These are phyloP conservation scores for Platismatia glauca DNA, from an alignment of 495 filamentous ascomycete genomes.

Conservation along the genomic window DNA sequence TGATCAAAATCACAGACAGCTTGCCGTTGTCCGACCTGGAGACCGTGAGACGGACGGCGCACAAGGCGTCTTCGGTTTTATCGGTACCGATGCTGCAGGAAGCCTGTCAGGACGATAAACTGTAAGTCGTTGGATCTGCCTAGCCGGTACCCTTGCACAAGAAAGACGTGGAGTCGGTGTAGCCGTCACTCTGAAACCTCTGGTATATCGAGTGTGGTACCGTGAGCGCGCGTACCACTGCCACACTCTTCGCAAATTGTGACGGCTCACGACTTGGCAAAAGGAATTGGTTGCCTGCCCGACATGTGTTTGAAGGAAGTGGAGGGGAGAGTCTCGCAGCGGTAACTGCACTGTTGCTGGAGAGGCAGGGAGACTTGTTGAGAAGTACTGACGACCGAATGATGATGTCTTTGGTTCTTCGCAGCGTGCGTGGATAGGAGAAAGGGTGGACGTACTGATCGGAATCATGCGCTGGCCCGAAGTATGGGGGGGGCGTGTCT, in stretches of 20 bases:
- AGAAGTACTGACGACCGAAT: background rate
- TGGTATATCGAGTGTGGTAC: background rate
- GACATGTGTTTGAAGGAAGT: background rate
- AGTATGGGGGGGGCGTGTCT: conserved; percentile 15
- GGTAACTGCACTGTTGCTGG: background rate
- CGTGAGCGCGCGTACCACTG: background rate
- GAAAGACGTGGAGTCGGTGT: background rate
- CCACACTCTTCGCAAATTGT: background rate
- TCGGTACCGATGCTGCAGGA: background rate
- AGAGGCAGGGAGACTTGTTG: background rate
- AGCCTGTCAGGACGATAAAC: background rate
- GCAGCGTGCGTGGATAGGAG: background rate
- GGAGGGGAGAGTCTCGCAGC: background rate
- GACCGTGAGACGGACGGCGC: background rate
- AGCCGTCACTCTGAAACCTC: background rate
- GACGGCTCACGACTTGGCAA: too few relatives aligned
- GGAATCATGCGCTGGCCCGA: conserved; percentile 12
- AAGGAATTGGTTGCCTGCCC: too few relatives aligned
- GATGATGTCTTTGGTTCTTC: background rate
- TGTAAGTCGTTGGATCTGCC: background rate
- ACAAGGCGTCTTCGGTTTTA: background rate
- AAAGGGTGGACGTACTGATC: background rate
- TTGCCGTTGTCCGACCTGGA: background rate
- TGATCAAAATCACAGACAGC: background rate
- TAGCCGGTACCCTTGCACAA: background rate